Evolutionary conservation across 139 green algal species (phyloP), one percentile per base, ranked within the genome.

Genomic region (Chlorella sp.): DNA sequence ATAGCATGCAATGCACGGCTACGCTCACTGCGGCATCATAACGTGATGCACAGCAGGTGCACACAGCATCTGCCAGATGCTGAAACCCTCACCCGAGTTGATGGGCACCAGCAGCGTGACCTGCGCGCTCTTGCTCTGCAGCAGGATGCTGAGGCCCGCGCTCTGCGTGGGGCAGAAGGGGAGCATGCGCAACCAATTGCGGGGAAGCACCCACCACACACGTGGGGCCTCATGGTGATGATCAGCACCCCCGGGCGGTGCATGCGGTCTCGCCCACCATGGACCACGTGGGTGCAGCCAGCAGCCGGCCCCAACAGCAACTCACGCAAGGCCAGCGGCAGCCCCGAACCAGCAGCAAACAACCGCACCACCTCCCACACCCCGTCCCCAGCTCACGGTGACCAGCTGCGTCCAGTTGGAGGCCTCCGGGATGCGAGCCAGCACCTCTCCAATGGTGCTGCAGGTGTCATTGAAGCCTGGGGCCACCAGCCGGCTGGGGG

Each of bases 81-180:
- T 7, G 46, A 54, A 7, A 60, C 11, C 51, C 51, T n/a, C 46
- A 43, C 69, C 73, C 28, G 46, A 74, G 43, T 88, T 72, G 11
- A 86, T 51, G 26, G 87, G 87, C 34, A 90, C 83, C 32, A 90
- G 62, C 34, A 90, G 78, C 0, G 87, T 90, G 44, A 58, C 60
- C 44, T 38, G 30, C 4, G 70, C 46, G 8, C 58, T 74, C 34
- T 22, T 34, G n/a, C 80, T 73, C 32, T 46, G 34, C 40, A 90
- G 70, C 48, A 90, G 38, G 7, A 70, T 20, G 36, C 34, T 58
- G 43, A 86, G 73, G 4, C 82, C 82, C 22, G 76, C 73, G 43
- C 19, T 38, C 82, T 86, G 81, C 69, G 11, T 19, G n/a, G 75
- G 20, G 40, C 19, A 34, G 0, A 24, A 30, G 73, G n/a, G 13